phyloP scores from a whole-genome alignment of 2,329 filamentous ascomycete genomes.

The Paraphoma sp. region DNA sequence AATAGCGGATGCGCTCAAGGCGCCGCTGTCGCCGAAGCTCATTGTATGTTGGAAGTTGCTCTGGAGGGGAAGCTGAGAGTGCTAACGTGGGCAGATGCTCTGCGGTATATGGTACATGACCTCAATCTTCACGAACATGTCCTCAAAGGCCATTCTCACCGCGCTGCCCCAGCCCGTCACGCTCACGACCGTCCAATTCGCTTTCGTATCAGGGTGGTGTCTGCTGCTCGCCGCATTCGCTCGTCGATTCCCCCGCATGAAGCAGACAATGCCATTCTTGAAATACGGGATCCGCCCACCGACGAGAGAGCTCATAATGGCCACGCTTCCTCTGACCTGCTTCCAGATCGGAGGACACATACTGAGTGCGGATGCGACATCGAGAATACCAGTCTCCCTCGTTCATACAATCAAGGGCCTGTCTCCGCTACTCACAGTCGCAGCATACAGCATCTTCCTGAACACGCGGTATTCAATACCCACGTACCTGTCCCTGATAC shows the following conservation, averaged over 20 bases:
- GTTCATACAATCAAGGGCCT: conserved; percentile 99
- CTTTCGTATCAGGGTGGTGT: conserved; percentile 89
- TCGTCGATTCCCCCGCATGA: conserved; percentile 72
- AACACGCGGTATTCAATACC: conserved; percentile 84
- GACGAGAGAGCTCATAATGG: conserved; percentile 79
- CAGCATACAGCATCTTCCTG: conserved; percentile 90
- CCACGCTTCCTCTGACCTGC: conserved; percentile 86
- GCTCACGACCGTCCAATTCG: conserved; percentile 91
- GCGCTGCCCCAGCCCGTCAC: conserved; percentile 90
- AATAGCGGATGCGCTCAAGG: conserved; percentile 87
- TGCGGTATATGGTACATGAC: conserved; percentile 95
- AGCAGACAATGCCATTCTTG: conserved; percentile 76
- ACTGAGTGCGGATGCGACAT: conserved; percentile 89
- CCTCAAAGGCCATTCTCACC: conserved; percentile 95
- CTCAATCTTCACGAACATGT: conserved; percentile 95
- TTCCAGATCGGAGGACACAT: conserved; percentile 96
- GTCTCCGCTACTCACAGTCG: conserved; percentile 91
- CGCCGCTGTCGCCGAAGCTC: conserved; percentile 85
- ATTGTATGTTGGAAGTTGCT: conserved; percentile 66
- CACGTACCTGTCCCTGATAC: conserved; percentile 79
- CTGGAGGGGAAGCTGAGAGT: conserved; percentile 31
- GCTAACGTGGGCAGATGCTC: conserved; percentile 66
- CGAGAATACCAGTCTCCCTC: conserved; percentile 92
- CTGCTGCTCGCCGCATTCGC: conserved; percentile 79
- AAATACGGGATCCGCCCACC: conserved; percentile 84